These are phyloP conservation scores for Coemansia biformis DNA, from an alignment of 192 early-diverging fungal species.

Conservation along the genomic window DNA sequence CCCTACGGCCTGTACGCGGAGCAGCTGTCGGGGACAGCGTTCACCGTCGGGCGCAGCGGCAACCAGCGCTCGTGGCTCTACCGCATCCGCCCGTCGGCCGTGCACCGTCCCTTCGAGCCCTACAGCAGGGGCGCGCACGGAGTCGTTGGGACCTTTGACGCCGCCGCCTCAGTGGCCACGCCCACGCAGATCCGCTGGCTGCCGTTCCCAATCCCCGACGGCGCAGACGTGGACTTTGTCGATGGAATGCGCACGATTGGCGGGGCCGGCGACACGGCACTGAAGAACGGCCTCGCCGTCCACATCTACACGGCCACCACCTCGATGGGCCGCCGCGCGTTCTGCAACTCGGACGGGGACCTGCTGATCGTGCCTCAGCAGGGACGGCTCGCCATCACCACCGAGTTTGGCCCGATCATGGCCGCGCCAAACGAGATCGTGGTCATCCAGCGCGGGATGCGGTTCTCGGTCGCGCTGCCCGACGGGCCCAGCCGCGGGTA, in stretches of 20 bases:
- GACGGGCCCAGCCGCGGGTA: constrained; percentile 87
- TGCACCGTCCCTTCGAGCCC: constrained; percentile 67
- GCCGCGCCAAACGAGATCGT: constrained; percentile 86
- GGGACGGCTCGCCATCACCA: constrained; percentile 80
- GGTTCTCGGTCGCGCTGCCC: constrained; percentile 71
- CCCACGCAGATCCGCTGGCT: constrained; percentile 92
- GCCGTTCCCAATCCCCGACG: constrained; percentile 65
- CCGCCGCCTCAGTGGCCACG: constrained; percentile 56
- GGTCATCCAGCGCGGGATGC: constrained; percentile 90
- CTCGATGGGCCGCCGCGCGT: constrained; percentile 71
- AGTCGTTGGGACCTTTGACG: constrained; percentile 59
- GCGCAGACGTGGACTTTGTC: constrained; percentile 66
- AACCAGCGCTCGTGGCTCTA: constrained; percentile 93
- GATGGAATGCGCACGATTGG: constrained; percentile 77
- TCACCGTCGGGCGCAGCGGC: constrained; percentile 72
- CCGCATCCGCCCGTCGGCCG: constrained; percentile 87
- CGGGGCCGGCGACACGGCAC: constrained; percentile 78
- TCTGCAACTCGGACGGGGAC: constrained; percentile 91
- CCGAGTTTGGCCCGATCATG: constrained; percentile 81
- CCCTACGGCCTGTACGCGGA: constrained; percentile 91
- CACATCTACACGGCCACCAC: constrained; percentile 75
- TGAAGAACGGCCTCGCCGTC: constrained; percentile 74
- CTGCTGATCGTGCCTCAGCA: constrained; percentile 89
- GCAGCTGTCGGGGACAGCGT: constrained; percentile 89
- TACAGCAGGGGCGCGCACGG: constrained; percentile 18